phyloP scores from a whole-genome alignment of 768 basidiomycete species.

The Daedaleopsis nitida region DNA sequence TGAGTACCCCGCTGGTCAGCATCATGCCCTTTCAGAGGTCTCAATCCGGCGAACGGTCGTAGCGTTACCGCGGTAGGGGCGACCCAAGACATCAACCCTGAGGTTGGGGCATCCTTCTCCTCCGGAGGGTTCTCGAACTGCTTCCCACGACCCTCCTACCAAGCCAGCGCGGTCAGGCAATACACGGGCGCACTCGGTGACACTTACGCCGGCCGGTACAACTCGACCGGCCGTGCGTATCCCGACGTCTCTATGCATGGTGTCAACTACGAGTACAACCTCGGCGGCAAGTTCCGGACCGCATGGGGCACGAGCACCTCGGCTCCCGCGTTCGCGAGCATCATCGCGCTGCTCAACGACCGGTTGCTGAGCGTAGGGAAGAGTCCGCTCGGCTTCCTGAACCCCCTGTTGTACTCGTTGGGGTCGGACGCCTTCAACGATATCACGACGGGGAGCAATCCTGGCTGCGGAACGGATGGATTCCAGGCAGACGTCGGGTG shows the following conservation, averaged over 20 bases:
- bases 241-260: conserved; percentile 68
- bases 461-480: conserved; percentile 60
- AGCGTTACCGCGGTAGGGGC: conserved; percentile 38
- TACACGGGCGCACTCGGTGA: conserved; percentile 47
- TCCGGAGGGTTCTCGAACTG: conserved; percentile 38
- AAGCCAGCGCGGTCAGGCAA: conserved; percentile 42
- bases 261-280: conserved; percentile 47
- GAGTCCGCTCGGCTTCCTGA: conserved; percentile 39
- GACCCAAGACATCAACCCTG: conserved; percentile 26
- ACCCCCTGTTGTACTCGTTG: conserved; percentile 34
- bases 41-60: too few relatives aligned
- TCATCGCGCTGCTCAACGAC: conserved; percentile 41
- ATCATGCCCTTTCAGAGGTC: not conserved
- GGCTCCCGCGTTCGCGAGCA: conserved; percentile 32
- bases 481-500: conserved; percentile 36
- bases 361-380: conserved; percentile 31
- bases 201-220: conserved; percentile 56
- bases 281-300: conserved; percentile 42
- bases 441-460: conserved; percentile 61
- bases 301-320: conserved; percentile 47
- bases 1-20: conserved; percentile 10
- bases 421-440: conserved; percentile 33
- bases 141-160: conserved; percentile 30
- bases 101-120: conserved; percentile 31
- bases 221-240: conserved; percentile 42